These are phyloP conservation scores for Comarum palustre DNA, from an alignment of 306 rosid species.

Conservation along the genomic window DNA sequence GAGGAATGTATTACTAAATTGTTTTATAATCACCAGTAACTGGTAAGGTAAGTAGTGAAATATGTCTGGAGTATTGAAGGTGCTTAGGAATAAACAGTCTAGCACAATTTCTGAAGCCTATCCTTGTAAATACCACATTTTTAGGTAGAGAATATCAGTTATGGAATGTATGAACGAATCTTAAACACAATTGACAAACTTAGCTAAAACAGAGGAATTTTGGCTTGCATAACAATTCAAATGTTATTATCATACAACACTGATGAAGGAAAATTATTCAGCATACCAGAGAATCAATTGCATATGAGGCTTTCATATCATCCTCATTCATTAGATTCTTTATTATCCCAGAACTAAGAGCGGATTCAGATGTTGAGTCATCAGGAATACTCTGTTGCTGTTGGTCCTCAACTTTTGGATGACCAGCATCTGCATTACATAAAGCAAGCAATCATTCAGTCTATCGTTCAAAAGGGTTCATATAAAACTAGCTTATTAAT, in stretches of 20 bases:
- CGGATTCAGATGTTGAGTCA: conserved; percentile 54
- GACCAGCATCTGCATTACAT: conserved; percentile 57
- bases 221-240: background rate
- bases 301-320: conserved; percentile 68
- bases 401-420: conserved; percentile 65
- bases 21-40: background rate
- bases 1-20: background rate
- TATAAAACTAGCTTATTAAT: background rate
- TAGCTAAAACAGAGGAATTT: background rate
- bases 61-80: background rate
- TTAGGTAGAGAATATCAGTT: background rate
- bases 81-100: background rate
- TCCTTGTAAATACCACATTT: background rate
- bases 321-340: conserved; percentile 77
- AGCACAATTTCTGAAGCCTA: background rate
- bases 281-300: conserved; percentile 64
- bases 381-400: conserved; percentile 69
- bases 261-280: conserved; percentile 22
- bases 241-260: background rate
- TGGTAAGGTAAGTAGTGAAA: background rate
- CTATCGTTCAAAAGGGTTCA: background rate
- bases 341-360: conserved; percentile 54
- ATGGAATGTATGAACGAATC: background rate
- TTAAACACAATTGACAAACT: background rate
- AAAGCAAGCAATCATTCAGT: conserved; percentile 11